phyloP scores from a whole-genome alignment of 768 basidiomycete genomes.

The Galerina marginata region DNA sequence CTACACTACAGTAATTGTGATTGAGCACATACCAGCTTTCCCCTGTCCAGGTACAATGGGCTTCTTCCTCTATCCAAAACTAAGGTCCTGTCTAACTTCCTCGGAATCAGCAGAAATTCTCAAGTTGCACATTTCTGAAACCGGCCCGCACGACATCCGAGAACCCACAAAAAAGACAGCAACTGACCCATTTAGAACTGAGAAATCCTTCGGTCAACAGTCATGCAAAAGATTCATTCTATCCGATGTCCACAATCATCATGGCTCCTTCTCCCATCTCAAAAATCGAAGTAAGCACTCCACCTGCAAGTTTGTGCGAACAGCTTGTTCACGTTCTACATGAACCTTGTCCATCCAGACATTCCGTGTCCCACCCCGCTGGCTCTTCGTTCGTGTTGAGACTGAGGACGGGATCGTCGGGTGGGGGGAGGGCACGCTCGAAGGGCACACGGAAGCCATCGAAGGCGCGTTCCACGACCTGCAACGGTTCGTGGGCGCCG shows the following conservation, averaged over 20 bases:
- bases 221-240: too few relatives aligned
- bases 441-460: slow-evolving; percentile 76
- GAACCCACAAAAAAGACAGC: too few relatives aligned
- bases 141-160: too few relatives aligned
- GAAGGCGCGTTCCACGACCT: slow-evolving; percentile 70
- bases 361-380: slow-evolving; percentile 74
- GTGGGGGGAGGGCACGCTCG: slow-evolving; percentile 79
- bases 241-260: background rate
- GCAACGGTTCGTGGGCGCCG: slow-evolving; percentile 63
- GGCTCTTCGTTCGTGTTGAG: slow-evolving; percentile 77
- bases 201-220: too few relatives aligned
- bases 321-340: background rate
- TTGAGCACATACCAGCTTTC: too few relatives aligned
- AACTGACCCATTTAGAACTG: too few relatives aligned
- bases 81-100: too few relatives aligned
- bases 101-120: too few relatives aligned
- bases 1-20: too few relatives aligned
- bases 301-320: background rate
- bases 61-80: too few relatives aligned
- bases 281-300: slow-evolving; percentile 28
- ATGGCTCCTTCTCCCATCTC: slow-evolving; percentile 23
- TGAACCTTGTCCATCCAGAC: slow-evolving; percentile 34
- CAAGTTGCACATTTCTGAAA: too few relatives aligned
- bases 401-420: slow-evolving; percentile 67
- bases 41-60: too few relatives aligned